These are phyloP conservation scores for Trichoderma sp. DNA, from an alignment of 2,329 filamentous ascomycete genomes.

Conservation along the genomic window DNA sequence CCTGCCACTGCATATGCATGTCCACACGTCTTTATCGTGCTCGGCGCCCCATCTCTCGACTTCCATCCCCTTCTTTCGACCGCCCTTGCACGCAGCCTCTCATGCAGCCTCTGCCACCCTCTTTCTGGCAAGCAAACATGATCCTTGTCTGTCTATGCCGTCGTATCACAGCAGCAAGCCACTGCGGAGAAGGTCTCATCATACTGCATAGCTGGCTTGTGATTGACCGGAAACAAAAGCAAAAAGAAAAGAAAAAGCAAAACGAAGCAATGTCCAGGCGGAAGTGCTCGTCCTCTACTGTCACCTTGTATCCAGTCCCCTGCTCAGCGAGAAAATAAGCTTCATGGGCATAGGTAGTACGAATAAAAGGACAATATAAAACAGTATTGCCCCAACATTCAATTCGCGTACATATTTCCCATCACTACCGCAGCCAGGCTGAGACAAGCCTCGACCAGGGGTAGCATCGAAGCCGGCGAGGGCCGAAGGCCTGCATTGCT, in stretches of 20 bases:
- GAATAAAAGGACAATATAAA: neutral
- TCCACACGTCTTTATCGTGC: constrained; percentile 1
- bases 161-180: constrained; percentile 1
- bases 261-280: neutral
- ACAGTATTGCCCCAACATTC: neutral
- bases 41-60: neutral
- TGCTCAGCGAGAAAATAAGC: neutral
- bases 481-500: neutral
- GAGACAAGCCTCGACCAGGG: neutral
- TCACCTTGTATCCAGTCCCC: neutral
- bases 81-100: constrained; percentile 1
- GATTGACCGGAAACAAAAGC: too few species aligned
- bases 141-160: neutral
- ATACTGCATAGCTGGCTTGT: neutral
- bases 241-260: neutral
- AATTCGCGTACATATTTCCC: neutral
- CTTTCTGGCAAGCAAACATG: neutral
- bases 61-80: neutral
- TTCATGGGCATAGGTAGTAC: neutral
- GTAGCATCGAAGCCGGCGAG: neutral
- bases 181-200: neutral
- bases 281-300: neutral
- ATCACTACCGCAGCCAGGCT: neutral
- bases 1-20: neutral
- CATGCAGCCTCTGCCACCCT: constrained; percentile 4